These are phyloP conservation scores for Tetragonia tetragonoides DNA, from an alignment of 148 eudicot genomes.

Conservation along the genomic window DNA sequence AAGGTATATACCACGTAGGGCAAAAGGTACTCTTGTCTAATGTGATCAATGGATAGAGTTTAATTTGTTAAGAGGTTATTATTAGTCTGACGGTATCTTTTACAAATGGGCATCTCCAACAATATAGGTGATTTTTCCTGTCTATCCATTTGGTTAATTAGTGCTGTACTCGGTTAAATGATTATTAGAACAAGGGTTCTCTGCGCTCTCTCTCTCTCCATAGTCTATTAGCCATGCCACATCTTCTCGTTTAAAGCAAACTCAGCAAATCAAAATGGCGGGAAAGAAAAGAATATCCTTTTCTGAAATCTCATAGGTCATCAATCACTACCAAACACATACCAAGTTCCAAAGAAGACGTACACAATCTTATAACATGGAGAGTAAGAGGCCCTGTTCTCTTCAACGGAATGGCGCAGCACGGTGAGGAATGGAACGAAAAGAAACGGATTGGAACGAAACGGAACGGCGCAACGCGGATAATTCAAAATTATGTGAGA, in stretches of 20 bases:
- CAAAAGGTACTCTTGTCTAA: too few species aligned
- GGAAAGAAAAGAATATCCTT: background rate
- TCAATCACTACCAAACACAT: background rate
- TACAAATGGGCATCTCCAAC: background rate
- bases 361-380: background rate
- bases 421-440: too few species aligned
- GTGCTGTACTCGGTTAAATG: too few species aligned
- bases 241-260: conserved; percentile 14
- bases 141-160: too few species aligned
- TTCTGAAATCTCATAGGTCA: background rate
- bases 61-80: background rate
- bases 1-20: too few species aligned
- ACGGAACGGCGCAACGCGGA: too few species aligned
- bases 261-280: background rate
- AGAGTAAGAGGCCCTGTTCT: too few species aligned
- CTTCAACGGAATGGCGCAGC: too few species aligned
- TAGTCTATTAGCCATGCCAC: background rate
- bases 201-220: background rate
- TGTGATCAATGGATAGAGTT: too few species aligned
- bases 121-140: background rate
- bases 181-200: too few species aligned
- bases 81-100: background rate
- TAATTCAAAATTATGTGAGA: too few species aligned
- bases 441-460: too few species aligned
- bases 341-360: conserved; percentile 18